These are phyloP conservation scores for Globisporangium megalacanthum DNA, from an alignment of 352 stramenopile genomes.

Conservation along the genomic window DNA sequence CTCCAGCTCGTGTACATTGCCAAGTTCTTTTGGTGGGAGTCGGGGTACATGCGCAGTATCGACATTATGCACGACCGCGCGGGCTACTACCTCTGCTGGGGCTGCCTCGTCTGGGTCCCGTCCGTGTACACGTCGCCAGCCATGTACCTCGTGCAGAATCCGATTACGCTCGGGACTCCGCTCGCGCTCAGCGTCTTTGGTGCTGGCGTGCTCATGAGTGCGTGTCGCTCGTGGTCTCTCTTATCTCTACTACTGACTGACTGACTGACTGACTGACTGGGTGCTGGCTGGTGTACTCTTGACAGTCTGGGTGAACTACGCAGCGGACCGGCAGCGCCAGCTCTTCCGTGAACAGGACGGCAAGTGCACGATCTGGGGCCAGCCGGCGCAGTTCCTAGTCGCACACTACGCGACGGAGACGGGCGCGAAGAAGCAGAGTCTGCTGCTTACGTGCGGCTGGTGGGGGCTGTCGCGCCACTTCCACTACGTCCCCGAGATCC, in stretches of 20 bases:
- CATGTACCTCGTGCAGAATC: constrained; percentile 91
- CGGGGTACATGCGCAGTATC: constrained; percentile 96
- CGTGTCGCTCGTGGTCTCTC: constrained; percentile 3
- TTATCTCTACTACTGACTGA: too few relatives aligned
- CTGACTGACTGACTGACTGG: too few relatives aligned
- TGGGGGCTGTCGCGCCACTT: constrained; percentile 94
- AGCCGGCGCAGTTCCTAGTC: constrained; percentile 88
- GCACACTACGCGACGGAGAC: constrained; percentile 91
- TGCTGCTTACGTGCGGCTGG: constrained; percentile 91
- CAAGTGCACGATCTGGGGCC: constrained; percentile 90
- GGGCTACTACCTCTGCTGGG: constrained; percentile 96
- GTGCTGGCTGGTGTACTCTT: too few relatives aligned
- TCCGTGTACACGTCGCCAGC: constrained; percentile 95
- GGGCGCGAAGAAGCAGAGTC: constrained; percentile 83
- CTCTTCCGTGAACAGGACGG: constrained; percentile 86
- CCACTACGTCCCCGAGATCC: constrained; percentile 94
- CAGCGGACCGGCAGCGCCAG: constrained; percentile 92
- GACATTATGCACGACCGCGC: constrained; percentile 96
- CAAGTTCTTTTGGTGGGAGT: constrained; percentile 98
- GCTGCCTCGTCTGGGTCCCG: constrained; percentile 96
- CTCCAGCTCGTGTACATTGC: constrained; percentile 94
- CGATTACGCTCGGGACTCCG: constrained; percentile 52
- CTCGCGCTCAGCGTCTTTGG: constrained; percentile 54
- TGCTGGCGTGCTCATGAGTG: constrained; percentile 71
- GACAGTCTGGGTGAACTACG: constrained; percentile 93